Percentiles rank a stretch among this genome's conserved stretches.
phyloP scores from a whole-genome alignment of 495 filamentous ascomycete genomes.

The Neurospora sp. region DNA sequence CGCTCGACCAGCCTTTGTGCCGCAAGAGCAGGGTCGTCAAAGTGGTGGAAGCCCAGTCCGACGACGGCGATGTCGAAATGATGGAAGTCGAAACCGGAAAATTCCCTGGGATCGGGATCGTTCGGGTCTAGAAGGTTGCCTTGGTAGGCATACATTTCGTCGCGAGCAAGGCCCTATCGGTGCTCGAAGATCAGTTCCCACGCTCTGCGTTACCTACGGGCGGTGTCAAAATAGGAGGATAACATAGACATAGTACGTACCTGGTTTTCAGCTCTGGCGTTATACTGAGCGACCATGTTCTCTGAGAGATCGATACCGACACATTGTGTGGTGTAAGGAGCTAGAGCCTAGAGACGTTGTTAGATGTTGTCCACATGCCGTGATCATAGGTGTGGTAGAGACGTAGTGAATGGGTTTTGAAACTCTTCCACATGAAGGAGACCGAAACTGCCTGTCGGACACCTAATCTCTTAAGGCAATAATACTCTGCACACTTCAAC shows the following conservation, averaged over 20 bases:
- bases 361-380: background rate
- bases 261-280: slow-evolving; percentile 35
- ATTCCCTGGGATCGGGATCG: slow-evolving; percentile 24
- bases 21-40: slow-evolving; percentile 49
- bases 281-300: slow-evolving; percentile 55
- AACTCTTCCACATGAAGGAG: background rate
- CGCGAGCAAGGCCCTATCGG: slow-evolving; percentile 30
- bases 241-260: slow-evolving; percentile 7
- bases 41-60: slow-evolving; percentile 64
- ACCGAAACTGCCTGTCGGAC: background rate
- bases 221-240: no score
- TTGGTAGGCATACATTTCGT: slow-evolving; percentile 46
- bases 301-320: slow-evolving; percentile 59
- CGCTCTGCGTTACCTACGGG: no score
- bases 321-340: slow-evolving; percentile 49
- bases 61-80: slow-evolving; percentile 56
- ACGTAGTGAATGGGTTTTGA: background rate
- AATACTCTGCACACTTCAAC: background rate
- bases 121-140: slow-evolving; percentile 46
- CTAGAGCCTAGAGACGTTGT: slow-evolving; percentile 35
- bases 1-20: slow-evolving; percentile 46
- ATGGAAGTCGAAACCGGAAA: slow-evolving; percentile 39
- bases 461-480: background rate
- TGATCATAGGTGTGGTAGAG: background rate
- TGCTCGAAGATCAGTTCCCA: background rate